Base-by-base conservation (phyloP, 768 basidiomycete species). In the Mycena sanguinolenta region DNA sequence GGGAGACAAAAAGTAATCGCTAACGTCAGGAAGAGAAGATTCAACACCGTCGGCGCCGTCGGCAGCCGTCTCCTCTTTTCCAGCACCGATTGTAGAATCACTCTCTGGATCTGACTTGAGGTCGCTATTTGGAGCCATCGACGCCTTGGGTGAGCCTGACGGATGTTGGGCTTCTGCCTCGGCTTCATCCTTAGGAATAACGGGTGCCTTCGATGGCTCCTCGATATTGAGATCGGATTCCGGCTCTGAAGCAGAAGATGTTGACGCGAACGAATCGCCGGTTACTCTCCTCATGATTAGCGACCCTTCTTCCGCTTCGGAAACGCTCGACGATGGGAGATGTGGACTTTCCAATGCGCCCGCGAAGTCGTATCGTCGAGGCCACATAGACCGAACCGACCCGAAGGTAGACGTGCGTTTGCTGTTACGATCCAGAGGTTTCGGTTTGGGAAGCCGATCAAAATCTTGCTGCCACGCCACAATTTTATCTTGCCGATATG, bases 401-500 rank as follows among this genome's bases (percentile, higher is more conserved):
- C 86, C 86, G 73, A 95, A 92, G 0, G 91, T 85, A 25, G 93
- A 92, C 6, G 85, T 76, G 70, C 88, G 84, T 63, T 89, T 89
- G 42, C 82, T 82, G 62, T 78, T 83, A 73, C 85, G 87, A 65
- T 90, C 91, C 16, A 81, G 71, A 1, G 86, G 84, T 74, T 89
- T 91, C 64, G 87, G 91, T 76, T 92, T 94, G 9, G 92, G 92
- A 32, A 98, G 85, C 60, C 90, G 89, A 74, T 95, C 93, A 73
- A 97, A 96, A 77, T 98, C 96, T 70, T 89, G 89, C 79, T 99
- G 96, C 95, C 97, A 98, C n/a, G 93, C 94, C 19, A 97, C 95
- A 55, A 97, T 95, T 78, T 92, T 93, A 75, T 97, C 95, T 82
- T 98, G 97, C 54, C 96, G 87, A 69, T 91, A 91, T 1, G 93